Evolutionary conservation across 2,329 filamentous ascomycete species (phyloP), one percentile per base, ranked within the genome.

Genomic region (Pyrenophora tritici-repentis): DNA sequence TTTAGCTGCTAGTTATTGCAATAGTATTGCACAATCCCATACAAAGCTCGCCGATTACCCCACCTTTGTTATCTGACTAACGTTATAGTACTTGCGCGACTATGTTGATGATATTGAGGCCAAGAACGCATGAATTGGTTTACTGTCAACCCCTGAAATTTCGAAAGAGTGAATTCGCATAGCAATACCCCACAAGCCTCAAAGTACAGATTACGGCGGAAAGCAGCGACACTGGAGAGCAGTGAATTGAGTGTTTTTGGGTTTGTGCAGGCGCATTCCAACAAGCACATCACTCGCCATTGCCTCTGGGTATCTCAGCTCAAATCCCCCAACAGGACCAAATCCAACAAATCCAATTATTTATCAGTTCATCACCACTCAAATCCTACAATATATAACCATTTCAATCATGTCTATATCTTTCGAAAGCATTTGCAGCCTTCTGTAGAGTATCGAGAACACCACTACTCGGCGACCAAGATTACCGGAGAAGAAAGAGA

Each of bases 371-470:
- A 14, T 26, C n/a, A 16, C 13, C 5, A 16, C 4, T 20, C n/a
- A 29, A 24, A 12, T 10, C 4, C 14, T 13, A 2, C 14, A 9
- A 4, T 18, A 36, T 35, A 43, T 24, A 33, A 22, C 18, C 7
- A 24, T 24, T 10, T 20, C 16, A 20, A 33, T 17, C 9, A 88
- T 88, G 86, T 79, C 85, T 16, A 79, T 91, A 58, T 78, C 78
- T 1, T 96, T 94, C 71, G 75, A 79, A n/a, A 78, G 82, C 53
- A 76, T 95, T 38, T 93, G 89, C 76, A 83, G 89, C 55, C 78
- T 96, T 3, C 79, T 96, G 36, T 85, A 91, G 54, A 75, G 80
- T 18, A 78, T 91, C 13, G 85, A 91, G 60, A 68, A 73, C 8
- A 76, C 81, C 52, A 69, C 67, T 61, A 50, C 70, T 55, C 58